Conservation (phyloP, 2,329 filamentous ascomycete genomes). For the Cytospora schulzeri region DNA sequence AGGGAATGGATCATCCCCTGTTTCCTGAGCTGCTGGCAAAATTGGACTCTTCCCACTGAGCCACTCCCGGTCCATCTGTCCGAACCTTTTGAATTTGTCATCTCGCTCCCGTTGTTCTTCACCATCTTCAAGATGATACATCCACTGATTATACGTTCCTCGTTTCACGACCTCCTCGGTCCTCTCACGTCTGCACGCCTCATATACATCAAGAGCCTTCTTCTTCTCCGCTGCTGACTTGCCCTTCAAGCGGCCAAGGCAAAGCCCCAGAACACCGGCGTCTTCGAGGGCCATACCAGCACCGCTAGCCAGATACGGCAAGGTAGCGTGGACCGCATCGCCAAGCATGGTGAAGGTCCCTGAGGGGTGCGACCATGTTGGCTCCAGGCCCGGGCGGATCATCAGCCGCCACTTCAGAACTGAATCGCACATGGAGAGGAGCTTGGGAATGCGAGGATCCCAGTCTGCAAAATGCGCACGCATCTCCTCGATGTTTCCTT, state of each 20-base stretch:
- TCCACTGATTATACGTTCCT: conserved; percentile 62
- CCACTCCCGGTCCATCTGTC: conserved; percentile 37
- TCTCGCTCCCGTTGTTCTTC: conserved; percentile 58
- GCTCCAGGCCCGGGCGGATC: conserved; percentile 54
- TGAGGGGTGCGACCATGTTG: conserved; percentile 56
- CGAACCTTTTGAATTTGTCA: conserved; percentile 36
- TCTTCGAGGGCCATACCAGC: conserved; percentile 66
- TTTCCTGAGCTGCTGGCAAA: conserved; percentile 34
- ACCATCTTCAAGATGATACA: conserved; percentile 64
- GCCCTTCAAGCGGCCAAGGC: conserved; percentile 49
- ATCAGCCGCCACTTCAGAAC: conserved; percentile 64
- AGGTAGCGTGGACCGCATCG: conserved; percentile 65
- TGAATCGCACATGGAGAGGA: conserved; percentile 57
- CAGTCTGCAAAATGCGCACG: conserved; percentile 54
- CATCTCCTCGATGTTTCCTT: conserved; percentile 53
- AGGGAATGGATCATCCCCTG: conserved; percentile 44
- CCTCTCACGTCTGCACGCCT: conserved; percentile 57
- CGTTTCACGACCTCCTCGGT: conserved; percentile 62
- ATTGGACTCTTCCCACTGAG: conserved; percentile 31
- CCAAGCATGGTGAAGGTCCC: conserved; percentile 62
- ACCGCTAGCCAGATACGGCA: conserved; percentile 61
- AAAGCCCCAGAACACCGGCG: conserved; percentile 58
- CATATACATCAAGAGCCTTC: conserved; percentile 50
- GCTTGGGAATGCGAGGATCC: conserved; percentile 59
- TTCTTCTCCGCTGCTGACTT: conserved; percentile 40